Conservation (phyloP, 164 flowering plant species). For the Liquidambar formosana region DNA sequence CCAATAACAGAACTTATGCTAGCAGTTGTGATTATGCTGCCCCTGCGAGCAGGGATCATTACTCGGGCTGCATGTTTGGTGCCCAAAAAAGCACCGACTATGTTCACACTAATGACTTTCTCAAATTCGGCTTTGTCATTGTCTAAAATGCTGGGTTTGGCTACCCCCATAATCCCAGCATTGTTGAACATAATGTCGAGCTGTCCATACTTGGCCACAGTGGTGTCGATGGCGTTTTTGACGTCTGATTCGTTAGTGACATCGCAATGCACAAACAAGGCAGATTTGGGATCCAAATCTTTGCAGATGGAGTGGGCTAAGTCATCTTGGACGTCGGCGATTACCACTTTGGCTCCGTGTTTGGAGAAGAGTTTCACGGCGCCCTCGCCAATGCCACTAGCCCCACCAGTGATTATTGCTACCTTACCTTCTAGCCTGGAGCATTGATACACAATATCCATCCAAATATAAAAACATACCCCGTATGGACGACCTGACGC, state of each 20-base stretch:
- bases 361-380: slow-evolving; percentile 16
- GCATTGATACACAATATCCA: neutral
- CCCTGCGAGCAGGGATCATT: slow-evolving; percentile 39
- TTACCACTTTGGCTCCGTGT: slow-evolving; percentile 26
- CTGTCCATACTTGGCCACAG: slow-evolving; percentile 29
- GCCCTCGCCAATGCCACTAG: slow-evolving; percentile 25
- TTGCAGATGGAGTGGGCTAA: slow-evolving; percentile 9
- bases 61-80: slow-evolving; percentile 53
- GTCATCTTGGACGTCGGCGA: slow-evolving; percentile 25
- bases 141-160: slow-evolving; percentile 7
- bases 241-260: slow-evolving; percentile 26
- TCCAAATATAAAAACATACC: no score
- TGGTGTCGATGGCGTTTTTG: slow-evolving; percentile 18
- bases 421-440: slow-evolving; percentile 30
- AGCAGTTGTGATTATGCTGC: slow-evolving; percentile 36
- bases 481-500: no score
- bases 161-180: slow-evolving; percentile 26
- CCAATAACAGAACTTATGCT: slow-evolving; percentile 28
- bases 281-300: slow-evolving; percentile 2
- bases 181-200: slow-evolving; percentile 48
- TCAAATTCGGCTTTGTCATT: slow-evolving; percentile 12
- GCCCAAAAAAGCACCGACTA: slow-evolving; percentile 25
- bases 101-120: slow-evolving; percentile 21
- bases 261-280: slow-evolving; percentile 28
- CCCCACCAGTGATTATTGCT: slow-evolving; percentile 25